These are phyloP conservation scores for Gentiana straminea DNA, from an alignment of 257 asterid genomes.

Conservation along the genomic window DNA sequence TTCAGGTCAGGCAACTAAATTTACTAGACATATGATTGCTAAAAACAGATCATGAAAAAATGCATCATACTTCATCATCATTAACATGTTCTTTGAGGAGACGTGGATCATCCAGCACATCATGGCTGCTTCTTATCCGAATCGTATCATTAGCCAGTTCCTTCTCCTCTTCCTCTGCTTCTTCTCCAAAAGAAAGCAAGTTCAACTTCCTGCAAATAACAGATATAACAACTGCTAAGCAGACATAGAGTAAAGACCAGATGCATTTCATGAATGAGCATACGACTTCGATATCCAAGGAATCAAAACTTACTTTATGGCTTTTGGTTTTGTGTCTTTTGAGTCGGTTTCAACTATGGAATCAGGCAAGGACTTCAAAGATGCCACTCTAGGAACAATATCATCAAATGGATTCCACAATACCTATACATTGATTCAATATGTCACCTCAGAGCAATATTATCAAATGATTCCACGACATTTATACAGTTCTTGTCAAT, in stretches of 20 bases:
- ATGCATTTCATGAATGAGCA: slow-evolving; percentile 7
- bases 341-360: slow-evolving; percentile 30
- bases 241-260: background rate
- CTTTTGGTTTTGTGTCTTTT: slow-evolving; percentile 49
- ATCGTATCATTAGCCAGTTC: slow-evolving; percentile 51
- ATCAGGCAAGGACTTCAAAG: slow-evolving; percentile 34
- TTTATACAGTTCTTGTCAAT: background rate
- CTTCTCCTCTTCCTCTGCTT: slow-evolving; percentile 96
- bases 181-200: slow-evolving; percentile 96
- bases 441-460: too few relatives aligned
- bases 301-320: slow-evolving; percentile 47
- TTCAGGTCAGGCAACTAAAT: too few relatives aligned
- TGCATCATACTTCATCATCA: slow-evolving; percentile 31
- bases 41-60: background rate
- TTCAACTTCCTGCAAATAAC: slow-evolving; percentile 59
- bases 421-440: slow-evolving; percentile 31
- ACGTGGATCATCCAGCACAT: slow-evolving; percentile 91
- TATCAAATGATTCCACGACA: too few relatives aligned
- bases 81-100: slow-evolving; percentile 58
- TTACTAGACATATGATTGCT: too few relatives aligned
- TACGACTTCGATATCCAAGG: slow-evolving; percentile 5
- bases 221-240: slow-evolving; percentile 6
- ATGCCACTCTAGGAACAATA: slow-evolving; percentile 54
- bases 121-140: slow-evolving; percentile 91
- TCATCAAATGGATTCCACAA: slow-evolving; percentile 98